Evolutionary conservation across 2,329 filamentous ascomycete species (phyloP), one percentile per base, ranked within the genome.

Genomic region (Neonectria coccinea): DNA sequence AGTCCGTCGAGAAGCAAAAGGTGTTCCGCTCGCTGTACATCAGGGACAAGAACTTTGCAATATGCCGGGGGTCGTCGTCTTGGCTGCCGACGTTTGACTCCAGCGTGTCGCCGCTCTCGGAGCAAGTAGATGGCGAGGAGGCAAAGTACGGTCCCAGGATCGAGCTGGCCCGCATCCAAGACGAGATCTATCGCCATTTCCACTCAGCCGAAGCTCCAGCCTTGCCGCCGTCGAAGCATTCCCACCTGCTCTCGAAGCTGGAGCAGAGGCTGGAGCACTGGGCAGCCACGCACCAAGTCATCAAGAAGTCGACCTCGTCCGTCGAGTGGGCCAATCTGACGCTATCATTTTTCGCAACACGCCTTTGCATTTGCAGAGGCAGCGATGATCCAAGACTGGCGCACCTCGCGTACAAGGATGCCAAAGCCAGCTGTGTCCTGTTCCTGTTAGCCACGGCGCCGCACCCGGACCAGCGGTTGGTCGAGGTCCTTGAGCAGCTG

Each of bases 1-100:
- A 67, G 1, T 50, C 59, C 5, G 20, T 70, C 3, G 72, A 74
- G 59, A 64, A 66, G 27, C 65, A 66, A 7, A 74, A 74, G 7
- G 61, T 72, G 0, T 73, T 74, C 14, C 62, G 66, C 22, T 74
- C 72, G 9, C 50, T 74, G 4, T 74, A 74, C 48, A 68, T 73
- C 27, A 59, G 72, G 41, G 72, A 74, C 33, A 74, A 71, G 14
- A 69, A 70, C 14, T 59, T 58, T 4, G 66, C 64, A 9, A 68
- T 73, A n/a, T 67, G 70, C n/a, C 62, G 70, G 29, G 72, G 72
- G 5, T 66, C 65, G 5, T 64, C 67, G 2, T 44, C 67, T 2
- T 74, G 72, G 66, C 48, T 74, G 4, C 56, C 72, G 9, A 53
- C 55, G 2, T 69, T 67, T 48, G 72, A 72, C 42, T 67, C 65